Evolutionary conservation across 768 basidiomycete genomes (phyloP), one percentile per base, ranked within the genome.

Genomic region (Trametes elegans): DNA sequence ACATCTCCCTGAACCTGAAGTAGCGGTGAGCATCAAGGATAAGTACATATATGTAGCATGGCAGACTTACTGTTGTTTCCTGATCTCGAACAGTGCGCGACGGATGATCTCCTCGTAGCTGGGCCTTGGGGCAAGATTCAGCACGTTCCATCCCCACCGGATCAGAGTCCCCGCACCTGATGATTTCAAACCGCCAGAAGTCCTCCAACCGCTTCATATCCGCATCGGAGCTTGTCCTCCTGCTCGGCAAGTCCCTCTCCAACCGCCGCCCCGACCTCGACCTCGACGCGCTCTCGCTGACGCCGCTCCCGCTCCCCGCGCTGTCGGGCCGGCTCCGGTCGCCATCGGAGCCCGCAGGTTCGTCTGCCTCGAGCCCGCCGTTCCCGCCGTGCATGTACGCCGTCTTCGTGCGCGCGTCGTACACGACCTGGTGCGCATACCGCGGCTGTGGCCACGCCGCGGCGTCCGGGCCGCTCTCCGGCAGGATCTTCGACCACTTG

Each of bases 311-410:
- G 31, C 7, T 13, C 7, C 31, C 13, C 31, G 31, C 31, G 13
- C 13, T 31, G 31, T 7, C 31, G 13, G 24, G 14, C 7, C 40
- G 38, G 29, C 27, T 11, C 21, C 39, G 14, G 13, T 18, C 41
- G 14, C 53, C 53, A n/a, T 58, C 62, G 6, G 55, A 61, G 26
- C 55, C 23, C 31, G 44, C 27, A 1, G 50, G 60, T 11, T 39
- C 63, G 40, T 67, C 65, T 10, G 43, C 49, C 5, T 62, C 67
- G 39, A 73, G 63, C 0, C 87, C 87, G 5, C 79, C 81, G 70
- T 89, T 91, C 38, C 90, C 90, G 2, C 90, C 90, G 62, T 91
- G 89, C 72, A 91, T 71, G 63, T 80, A 90, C 3, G 83, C 73
- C 31, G 71, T 77, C 58, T 75, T 79, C 39, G 79, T 77, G 24